Base-by-base conservation (phyloP, 2,329 filamentous ascomycete species). In the Neodidymelliopsis sp. region DNA sequence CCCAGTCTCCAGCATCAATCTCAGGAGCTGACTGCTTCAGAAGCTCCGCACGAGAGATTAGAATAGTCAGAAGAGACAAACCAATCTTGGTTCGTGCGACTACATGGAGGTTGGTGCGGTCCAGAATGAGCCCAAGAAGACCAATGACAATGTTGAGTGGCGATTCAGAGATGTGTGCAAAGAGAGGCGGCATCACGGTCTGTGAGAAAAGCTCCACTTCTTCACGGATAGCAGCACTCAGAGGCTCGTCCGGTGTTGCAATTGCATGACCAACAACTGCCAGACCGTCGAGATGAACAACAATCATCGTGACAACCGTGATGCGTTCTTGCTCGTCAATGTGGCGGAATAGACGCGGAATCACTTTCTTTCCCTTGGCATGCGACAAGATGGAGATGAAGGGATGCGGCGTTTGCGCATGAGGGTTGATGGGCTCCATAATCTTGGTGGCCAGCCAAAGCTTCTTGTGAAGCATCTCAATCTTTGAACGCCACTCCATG, bases 351-450 rank as follows among this genome's bases (percentile, higher is more conserved):
- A 97, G 89, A 45, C 94, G 90, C 38, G 91, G 91, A 53, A 99
- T 91, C 2, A 90, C 90, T 77, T 94, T 96, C 78, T 97, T 97
- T 67, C 94, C 94, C 79, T 99, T 99, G 60, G 87, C 85, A 66
- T 94, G 95, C 4, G 92, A 96, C 35, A 99, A 79, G 72, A 99
- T 93, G 35, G 92, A 90, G 61, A 99, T 97, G 75, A 99, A 99
- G 0, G 94, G 94, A 71, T 99, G 94, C 13, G 83, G 79, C 3
- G 79, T 78, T 13, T 86, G 81, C 4, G 88, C 84, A 41, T 76
- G 74, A 31, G 74, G 69, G 42, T 79, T 88, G 60, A 97, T 94
- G 1, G 91, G 92, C 69, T 96, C 93, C 75, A 96, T 90, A 38
- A 99, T 90, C 77, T 95, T 96, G 39, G 97, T 82, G 49, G 89